Conservation (phyloP, 2,329 filamentous ascomycete species). For the Tothia fuscella region DNA sequence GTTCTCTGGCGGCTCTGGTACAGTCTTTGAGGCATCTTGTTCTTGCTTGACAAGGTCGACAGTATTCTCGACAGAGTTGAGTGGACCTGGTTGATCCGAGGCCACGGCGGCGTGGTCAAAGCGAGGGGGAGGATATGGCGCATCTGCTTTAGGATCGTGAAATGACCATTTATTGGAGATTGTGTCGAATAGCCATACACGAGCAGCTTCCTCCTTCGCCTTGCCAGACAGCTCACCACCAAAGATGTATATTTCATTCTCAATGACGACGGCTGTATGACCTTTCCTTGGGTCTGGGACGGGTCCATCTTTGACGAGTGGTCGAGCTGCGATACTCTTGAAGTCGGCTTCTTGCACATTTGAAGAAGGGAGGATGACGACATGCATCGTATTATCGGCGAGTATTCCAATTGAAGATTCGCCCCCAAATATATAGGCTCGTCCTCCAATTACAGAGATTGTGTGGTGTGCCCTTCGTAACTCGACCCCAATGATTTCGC, state of each 20-base stretch:
- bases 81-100: constrained; percentile 28
- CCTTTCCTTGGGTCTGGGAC: constrained; percentile 28
- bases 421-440: constrained; percentile 46
- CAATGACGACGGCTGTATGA: constrained; percentile 32
- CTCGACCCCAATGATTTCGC: constrained; percentile 31
- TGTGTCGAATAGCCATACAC: constrained; percentile 34
- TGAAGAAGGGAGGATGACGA: constrained; percentile 38
- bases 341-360: constrained; percentile 32
- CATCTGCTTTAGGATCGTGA: constrained; percentile 23
- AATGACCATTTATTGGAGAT: constrained; percentile 28
- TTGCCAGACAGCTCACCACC: constrained; percentile 23
- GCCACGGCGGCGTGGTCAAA: constrained; percentile 25
- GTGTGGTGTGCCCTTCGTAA: constrained; percentile 41
- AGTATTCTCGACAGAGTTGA: constrained; percentile 1
- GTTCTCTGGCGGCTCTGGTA: constrained; percentile 28
- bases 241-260: constrained; percentile 33
- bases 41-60: constrained; percentile 24
- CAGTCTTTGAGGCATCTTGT: constrained; percentile 27
- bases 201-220: constrained; percentile 21
- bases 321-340: constrained; percentile 22
- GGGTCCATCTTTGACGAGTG: constrained; percentile 16
- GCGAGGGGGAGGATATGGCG: constrained; percentile 18
- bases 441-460: constrained; percentile 39
- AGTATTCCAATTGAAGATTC: constrained; percentile 24
- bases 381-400: constrained; percentile 32